Percentiles rank a stretch among this genome's conserved stretches.
Evolutionary conservation across 169 alveolate genomes (phyloP).

Genomic region (Amoebophrya sp.): DNA sequence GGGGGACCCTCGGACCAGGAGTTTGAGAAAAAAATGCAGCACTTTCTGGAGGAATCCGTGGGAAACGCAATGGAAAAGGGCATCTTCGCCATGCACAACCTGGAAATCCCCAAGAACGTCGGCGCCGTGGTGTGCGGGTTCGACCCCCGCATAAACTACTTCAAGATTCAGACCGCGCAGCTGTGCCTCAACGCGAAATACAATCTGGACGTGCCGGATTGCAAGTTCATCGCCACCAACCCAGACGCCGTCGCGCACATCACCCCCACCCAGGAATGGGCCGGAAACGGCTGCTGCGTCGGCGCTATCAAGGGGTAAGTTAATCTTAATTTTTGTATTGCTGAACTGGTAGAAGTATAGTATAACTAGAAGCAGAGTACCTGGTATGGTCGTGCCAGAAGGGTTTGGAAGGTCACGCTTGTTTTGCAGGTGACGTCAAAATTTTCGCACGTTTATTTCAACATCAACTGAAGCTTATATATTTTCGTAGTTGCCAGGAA

Average conservation of each 20-base stretch:
- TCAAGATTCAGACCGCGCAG: not conserved
- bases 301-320: conserved; percentile 15
- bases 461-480: too few relatives aligned
- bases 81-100: not conserved
- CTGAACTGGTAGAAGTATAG: too few relatives aligned
- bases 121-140: conserved; percentile 20
- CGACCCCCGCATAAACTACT: not conserved
- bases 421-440: too few relatives aligned
- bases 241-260: conserved; percentile 16
- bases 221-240: not conserved
- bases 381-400: too few relatives aligned
- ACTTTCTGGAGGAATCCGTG: not conserved
- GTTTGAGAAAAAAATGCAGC: not conserved
- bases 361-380: too few relatives aligned
- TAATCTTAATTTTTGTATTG: too few relatives aligned
- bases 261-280: not conserved
- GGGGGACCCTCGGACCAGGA: not conserved
- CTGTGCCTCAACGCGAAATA: not conserved
- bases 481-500: too few relatives aligned
- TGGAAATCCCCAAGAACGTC: not conserved
- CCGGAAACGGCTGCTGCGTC: not conserved
- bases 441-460: too few relatives aligned
- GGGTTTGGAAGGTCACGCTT: too few relatives aligned
- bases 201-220: not conserved
- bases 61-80: not conserved